phyloP scores from a whole-genome alignment of 1,139 yeast species.

The Taphrina communis region DNA sequence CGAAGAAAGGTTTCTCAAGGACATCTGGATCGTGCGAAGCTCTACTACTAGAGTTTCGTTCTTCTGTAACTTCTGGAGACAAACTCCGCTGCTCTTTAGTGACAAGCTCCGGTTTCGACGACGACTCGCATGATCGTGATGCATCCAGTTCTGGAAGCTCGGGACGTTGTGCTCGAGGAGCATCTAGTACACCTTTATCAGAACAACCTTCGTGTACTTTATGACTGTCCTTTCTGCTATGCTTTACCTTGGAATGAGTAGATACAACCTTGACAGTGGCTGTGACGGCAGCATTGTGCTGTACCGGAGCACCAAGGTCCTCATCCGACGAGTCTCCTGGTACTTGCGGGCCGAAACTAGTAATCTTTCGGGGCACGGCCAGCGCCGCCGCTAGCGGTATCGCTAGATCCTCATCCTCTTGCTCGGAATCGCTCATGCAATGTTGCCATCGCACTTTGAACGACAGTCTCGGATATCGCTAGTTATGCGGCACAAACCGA shows the following conservation, averaged over 20 bases:
- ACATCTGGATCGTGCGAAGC: neutral
- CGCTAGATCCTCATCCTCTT: constrained; percentile 20
- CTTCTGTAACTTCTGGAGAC: neutral
- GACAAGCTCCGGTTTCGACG: too few relatives aligned
- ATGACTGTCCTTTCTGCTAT: neutral
- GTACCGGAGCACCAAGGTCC: constrained; percentile 3
- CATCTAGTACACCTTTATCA: too few relatives aligned
- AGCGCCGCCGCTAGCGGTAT: neutral
- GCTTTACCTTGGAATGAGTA: too few relatives aligned
- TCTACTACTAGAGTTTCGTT: too few relatives aligned
- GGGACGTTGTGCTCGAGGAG: too few relatives aligned
- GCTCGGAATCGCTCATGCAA: constrained; percentile 5
- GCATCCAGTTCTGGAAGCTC: too few relatives aligned
- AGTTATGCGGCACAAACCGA: too few relatives aligned
- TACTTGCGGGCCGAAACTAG: neutral
- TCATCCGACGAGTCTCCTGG: constrained; percentile 5
- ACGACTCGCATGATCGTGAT: too few relatives aligned
- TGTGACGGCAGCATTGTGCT: neutral
- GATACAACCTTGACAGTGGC: too few relatives aligned
- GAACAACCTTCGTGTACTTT: too few relatives aligned
- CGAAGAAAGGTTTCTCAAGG: constrained; percentile 9
- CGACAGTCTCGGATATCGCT: too few relatives aligned
- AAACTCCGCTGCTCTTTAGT: too few relatives aligned
- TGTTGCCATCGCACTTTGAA: neutral
- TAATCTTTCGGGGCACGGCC: neutral